These are phyloP conservation scores for Arctium minus DNA, from an alignment of 129 eudicot species.

Conservation along the genomic window DNA sequence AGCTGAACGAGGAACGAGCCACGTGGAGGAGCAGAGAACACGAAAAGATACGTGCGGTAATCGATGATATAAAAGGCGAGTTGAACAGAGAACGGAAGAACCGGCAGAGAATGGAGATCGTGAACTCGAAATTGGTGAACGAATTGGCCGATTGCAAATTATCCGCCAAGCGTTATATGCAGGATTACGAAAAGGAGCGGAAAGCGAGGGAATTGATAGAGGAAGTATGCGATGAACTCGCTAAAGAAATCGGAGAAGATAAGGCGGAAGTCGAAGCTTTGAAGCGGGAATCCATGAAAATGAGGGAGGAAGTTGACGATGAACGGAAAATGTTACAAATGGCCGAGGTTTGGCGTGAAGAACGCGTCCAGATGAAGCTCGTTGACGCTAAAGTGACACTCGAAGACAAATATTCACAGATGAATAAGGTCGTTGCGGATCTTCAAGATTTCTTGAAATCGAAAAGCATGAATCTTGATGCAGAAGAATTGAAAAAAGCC, in stretches of 20 bases:
- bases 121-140: slow-evolving; percentile 73
- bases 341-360: slow-evolving; percentile 99
- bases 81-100: slow-evolving; percentile 67
- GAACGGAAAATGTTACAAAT: slow-evolving; percentile 94
- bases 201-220: slow-evolving; percentile 74
- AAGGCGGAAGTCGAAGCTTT: slow-evolving; percentile 84
- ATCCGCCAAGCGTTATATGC: slow-evolving; percentile 69
- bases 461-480: slow-evolving; percentile 27
- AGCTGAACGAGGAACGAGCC: slow-evolving; percentile 81
- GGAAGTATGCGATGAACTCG: slow-evolving; percentile 93
- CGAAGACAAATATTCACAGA: slow-evolving; percentile 68
- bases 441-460: slow-evolving; percentile 64
- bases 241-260: slow-evolving; percentile 91
- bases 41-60: slow-evolving; percentile 79
- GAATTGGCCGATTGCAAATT: slow-evolving; percentile 71
- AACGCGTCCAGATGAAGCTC: slow-evolving; percentile 91
- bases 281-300: slow-evolving; percentile 67
- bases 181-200: slow-evolving; percentile 79
- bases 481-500: slow-evolving; percentile 47
- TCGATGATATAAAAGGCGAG: slow-evolving; percentile 71
- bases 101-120: slow-evolving; percentile 71
- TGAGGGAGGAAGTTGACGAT: slow-evolving; percentile 91
- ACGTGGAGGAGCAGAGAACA: slow-evolving; percentile 91
- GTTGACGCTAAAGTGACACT: slow-evolving; percentile 85
- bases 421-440: slow-evolving; percentile 53